phyloP scores from a whole-genome alignment of 257 asterid genomes.

The Nyctanthes arbortristis region DNA sequence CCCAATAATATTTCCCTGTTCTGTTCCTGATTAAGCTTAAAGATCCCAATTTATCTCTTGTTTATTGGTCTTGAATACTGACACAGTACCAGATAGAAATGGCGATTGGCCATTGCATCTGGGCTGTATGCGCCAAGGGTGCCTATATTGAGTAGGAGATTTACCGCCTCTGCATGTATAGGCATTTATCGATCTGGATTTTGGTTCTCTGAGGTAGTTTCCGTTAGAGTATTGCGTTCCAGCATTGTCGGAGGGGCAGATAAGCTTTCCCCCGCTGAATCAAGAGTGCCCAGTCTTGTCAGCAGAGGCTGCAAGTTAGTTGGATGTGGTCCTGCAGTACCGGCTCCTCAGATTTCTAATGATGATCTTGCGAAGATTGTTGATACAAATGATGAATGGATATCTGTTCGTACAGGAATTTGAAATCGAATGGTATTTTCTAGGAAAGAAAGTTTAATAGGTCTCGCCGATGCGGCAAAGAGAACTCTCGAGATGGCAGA shows the following conservation, averaged over 20 bases:
- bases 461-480: slow-evolving; percentile 71
- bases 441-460: slow-evolving; percentile 64
- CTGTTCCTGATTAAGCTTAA: slow-evolving; percentile 20
- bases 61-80: slow-evolving; percentile 4
- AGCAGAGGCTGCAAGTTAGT: slow-evolving; percentile 81
- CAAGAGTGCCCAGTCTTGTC: slow-evolving; percentile 58
- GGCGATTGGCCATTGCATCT: slow-evolving; percentile 77
- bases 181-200: slow-evolving; percentile 60
- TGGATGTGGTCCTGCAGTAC: slow-evolving; percentile 89
- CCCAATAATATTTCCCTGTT: slow-evolving; percentile 9
- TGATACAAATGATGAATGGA: slow-evolving; percentile 82
- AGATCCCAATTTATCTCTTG: slow-evolving; percentile 33
- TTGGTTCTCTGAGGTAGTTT: slow-evolving; percentile 39
- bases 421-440: slow-evolving; percentile 77
- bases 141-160: slow-evolving; percentile 41
- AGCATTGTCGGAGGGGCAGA: slow-evolving; percentile 60
- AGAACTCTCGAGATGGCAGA: slow-evolving; percentile 92
- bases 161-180: slow-evolving; percentile 49
- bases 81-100: slow-evolving; percentile 24
- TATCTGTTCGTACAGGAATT: too few species aligned
- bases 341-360: slow-evolving; percentile 71
- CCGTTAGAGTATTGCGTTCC: slow-evolving; percentile 49
- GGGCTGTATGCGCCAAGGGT: slow-evolving; percentile 55
- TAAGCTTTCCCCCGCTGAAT: slow-evolving; percentile 54
- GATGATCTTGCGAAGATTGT: slow-evolving; percentile 73